A percentile compares a stretch with the other conserved stretches of the same genome.
phyloP scores from a whole-genome alignment of 805 yeast species.

The Groenewaldozyma tartarivorans region DNA sequence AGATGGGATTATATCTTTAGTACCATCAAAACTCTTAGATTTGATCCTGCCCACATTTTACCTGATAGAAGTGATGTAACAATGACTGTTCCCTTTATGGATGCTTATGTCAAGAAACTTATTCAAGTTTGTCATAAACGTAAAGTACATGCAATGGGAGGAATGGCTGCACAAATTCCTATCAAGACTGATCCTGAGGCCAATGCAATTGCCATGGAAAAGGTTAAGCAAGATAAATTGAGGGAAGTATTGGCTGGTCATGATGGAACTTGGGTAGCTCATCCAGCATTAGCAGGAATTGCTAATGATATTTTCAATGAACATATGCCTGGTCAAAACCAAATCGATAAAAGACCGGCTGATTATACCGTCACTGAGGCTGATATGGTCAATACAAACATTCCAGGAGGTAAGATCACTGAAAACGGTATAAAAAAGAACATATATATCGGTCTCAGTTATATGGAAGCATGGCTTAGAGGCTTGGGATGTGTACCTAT shows the following conservation, averaged over 20 bases:
- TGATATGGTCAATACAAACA: slow-evolving; percentile 49
- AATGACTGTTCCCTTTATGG: slow-evolving; percentile 63
- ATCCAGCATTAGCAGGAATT: slow-evolving; percentile 56
- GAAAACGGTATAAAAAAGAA: slow-evolving; percentile 56
- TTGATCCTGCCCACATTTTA: slow-evolving; percentile 46
- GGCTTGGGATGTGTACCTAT: slow-evolving; percentile 64
- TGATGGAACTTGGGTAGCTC: slow-evolving; percentile 72
- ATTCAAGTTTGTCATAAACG: slow-evolving; percentile 60
- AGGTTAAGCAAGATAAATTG: slow-evolving; percentile 54
- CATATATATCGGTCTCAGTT: slow-evolving; percentile 51
- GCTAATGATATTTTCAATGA: slow-evolving; percentile 58
- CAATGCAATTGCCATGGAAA: slow-evolving; percentile 51
- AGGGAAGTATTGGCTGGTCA: slow-evolving; percentile 58
- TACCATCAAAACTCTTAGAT: slow-evolving; percentile 53
- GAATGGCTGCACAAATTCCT: slow-evolving; percentile 70
- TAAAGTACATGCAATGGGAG: slow-evolving; percentile 67
- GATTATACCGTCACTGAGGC: slow-evolving; percentile 41
- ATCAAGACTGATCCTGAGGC: slow-evolving; percentile 51
- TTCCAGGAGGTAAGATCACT: slow-evolving; percentile 47
- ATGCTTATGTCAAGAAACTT: slow-evolving; percentile 52
- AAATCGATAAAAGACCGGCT: slow-evolving; percentile 40
- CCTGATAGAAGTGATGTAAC: slow-evolving; percentile 66
- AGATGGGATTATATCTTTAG: slow-evolving; percentile 69
- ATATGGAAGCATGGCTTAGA: slow-evolving; percentile 65
- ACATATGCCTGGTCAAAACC: slow-evolving; percentile 64